These are phyloP conservation scores for Leucocoprinus sp. DNA, from an alignment of 768 basidiomycete species.

Conservation along the genomic window DNA sequence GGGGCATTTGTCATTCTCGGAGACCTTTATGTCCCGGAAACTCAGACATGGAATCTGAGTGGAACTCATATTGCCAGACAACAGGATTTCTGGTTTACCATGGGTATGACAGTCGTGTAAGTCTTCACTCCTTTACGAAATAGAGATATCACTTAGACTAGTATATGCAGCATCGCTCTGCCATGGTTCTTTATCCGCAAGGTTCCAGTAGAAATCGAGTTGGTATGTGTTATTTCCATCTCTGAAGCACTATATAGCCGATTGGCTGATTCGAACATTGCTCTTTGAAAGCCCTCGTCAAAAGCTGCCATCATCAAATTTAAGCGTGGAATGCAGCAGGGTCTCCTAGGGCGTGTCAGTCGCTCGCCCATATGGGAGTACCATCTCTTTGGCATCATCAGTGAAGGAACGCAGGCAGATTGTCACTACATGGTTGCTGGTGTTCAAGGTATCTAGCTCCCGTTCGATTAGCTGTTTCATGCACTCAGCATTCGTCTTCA, in stretches of 20 bases:
- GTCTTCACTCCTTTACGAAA: slow-evolving; percentile 17
- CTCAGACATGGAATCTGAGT: slow-evolving; percentile 48
- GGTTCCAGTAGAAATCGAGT: slow-evolving; percentile 66
- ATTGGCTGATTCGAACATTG: slow-evolving; percentile 11
- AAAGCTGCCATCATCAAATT: slow-evolving; percentile 77
- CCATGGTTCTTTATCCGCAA: slow-evolving; percentile 74
- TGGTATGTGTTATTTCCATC: slow-evolving; percentile 37
- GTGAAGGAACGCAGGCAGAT: slow-evolving; percentile 65
- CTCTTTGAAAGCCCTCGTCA: slow-evolving; percentile 64
- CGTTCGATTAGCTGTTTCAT: not conserved
- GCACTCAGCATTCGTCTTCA: slow-evolving; percentile 1
- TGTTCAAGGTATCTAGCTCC: slow-evolving; percentile 43
- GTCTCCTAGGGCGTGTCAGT: slow-evolving; percentile 65
- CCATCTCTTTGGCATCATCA: slow-evolving; percentile 75
- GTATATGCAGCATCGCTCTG: slow-evolving; percentile 44
- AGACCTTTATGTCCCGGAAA: slow-evolving; percentile 50
- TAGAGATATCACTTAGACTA: slow-evolving; percentile 12
- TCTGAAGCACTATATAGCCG: not conserved
- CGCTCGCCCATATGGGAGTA: slow-evolving; percentile 72
- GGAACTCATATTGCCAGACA: slow-evolving; percentile 49
- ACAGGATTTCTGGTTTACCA: slow-evolving; percentile 72
- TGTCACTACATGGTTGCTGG: slow-evolving; percentile 79
- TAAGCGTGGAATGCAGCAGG: slow-evolving; percentile 79
- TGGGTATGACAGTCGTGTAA: slow-evolving; percentile 69
- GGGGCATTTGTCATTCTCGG: slow-evolving; percentile 63